These are phyloP conservation scores for Salvia hispanica DNA, from an alignment of 257 asterid genomes.

Conservation along the genomic window DNA sequence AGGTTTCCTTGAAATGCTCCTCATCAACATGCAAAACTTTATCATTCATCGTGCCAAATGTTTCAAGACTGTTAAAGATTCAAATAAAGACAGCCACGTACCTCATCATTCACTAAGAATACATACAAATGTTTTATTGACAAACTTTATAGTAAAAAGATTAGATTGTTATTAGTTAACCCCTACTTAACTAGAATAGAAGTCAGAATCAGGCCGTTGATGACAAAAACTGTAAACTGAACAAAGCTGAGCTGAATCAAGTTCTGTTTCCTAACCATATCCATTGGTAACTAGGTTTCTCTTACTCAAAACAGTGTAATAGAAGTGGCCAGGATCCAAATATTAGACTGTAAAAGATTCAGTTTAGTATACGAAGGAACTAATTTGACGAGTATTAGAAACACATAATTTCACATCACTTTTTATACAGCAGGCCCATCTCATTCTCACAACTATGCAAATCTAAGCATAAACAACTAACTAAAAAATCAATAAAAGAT, in stretches of 20 bases:
- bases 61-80: neutral
- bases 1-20: slow-evolving; percentile 62
- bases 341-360: too few species aligned
- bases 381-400: slow-evolving; percentile 8
- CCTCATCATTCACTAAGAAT: neutral
- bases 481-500: slow-evolving; percentile 8
- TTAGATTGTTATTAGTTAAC: neutral
- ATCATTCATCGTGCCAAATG: slow-evolving; percentile 40
- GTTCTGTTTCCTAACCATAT: slow-evolving; percentile 15
- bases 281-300: neutral
- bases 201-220: neutral
- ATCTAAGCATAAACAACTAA: slow-evolving; percentile 1
- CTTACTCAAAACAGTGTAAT: slow-evolving; percentile 7
- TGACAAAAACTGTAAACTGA: neutral
- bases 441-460: neutral
- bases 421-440: neutral
- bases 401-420: slow-evolving; percentile 2
- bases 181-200: neutral
- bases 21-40: slow-evolving; percentile 55
- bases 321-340: neutral
- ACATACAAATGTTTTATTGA: neutral
- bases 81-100: slow-evolving; percentile 6
- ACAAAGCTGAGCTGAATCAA: slow-evolving; percentile 8
- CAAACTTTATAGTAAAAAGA: neutral
- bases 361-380: slow-evolving; percentile 5